Base-by-base conservation (phyloP, 1,284 basidiomycete species). In the Microbotryum scabiosae region DNA sequence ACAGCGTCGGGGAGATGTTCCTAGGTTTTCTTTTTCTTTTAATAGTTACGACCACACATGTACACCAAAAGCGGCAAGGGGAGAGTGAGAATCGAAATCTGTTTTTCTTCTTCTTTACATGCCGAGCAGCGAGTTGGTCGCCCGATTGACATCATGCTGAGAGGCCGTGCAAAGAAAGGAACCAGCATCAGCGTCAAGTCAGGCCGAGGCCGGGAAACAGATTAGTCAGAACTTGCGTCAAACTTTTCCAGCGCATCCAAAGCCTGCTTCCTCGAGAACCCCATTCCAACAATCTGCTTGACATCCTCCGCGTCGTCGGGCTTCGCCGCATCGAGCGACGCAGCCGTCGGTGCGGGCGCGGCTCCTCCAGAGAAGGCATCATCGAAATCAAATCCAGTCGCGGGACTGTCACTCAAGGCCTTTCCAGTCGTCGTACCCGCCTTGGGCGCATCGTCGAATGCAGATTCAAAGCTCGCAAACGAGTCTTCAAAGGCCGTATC, bases 301-400 rank as follows among this genome's bases (percentile, higher is more conserved):
- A 91, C 86, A 0, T 83, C 77, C 66, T 85, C 84, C 20, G 85
- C 83, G 65, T 90, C 88, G 64, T 88, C 87, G 32, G 84, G 84
- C 7, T 48, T 30, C 4, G 61, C 68, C 6, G 9, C 26, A 41
- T 51, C 25, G 41, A 20, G 45, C 18, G 54, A 47, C 4, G 46
- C 23, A 5, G 54, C 20, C 5, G 26, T 23, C 5, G 55, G 59
- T 21, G 51, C 41, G 7, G n/a, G 23, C 43, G 43, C 5, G 8
- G 43, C 12, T 9, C 36, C 12, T 54, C 26, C 51, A 5, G 49
- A 50, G 36, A 41, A 12, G 36, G 14, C 10, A 41, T 41, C 36
- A 41, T 41, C 36, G 14, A 41, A 16, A 41, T 14, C 12, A 45
- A 41, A 23, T 5, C 16, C 25, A 14, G 51, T 21, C 51, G 51